Percentiles rank a stretch among this genome's conserved stretches.
These are phyloP conservation scores for Serendipita indica DNA, from an alignment of 768 basidiomycete species.

Conservation along the genomic window DNA sequence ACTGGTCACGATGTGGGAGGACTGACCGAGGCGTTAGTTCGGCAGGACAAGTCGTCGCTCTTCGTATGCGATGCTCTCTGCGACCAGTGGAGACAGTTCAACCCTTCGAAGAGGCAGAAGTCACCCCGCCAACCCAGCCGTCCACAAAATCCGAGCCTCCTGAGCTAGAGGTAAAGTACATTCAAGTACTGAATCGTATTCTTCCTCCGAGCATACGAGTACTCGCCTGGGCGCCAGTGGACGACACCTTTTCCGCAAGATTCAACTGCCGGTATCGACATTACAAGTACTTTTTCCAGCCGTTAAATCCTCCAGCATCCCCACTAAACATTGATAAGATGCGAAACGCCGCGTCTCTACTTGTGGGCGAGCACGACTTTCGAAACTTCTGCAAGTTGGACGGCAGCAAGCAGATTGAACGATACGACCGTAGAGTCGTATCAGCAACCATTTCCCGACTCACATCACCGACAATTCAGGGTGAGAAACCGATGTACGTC, in stretches of 20 bases:
- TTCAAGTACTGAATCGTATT: slow-evolving; percentile 66
- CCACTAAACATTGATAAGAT: slow-evolving; percentile 58
- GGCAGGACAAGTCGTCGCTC: slow-evolving; percentile 80
- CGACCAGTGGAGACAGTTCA: background rate
- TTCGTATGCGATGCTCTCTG: slow-evolving; percentile 74
- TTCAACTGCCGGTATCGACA: slow-evolving; percentile 78
- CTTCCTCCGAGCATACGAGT: slow-evolving; percentile 83
- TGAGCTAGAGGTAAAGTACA: slow-evolving; percentile 38
- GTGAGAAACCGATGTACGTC: slow-evolving; percentile 36
- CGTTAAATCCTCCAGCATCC: slow-evolving; percentile 24
- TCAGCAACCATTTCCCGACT: slow-evolving; percentile 47
- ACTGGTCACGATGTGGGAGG: slow-evolving; percentile 81
- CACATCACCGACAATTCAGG: slow-evolving; percentile 7
- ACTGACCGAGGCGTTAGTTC: slow-evolving; percentile 94
- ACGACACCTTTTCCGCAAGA: slow-evolving; percentile 66
- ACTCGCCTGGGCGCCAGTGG: slow-evolving; percentile 86
- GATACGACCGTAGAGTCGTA: slow-evolving; percentile 54
- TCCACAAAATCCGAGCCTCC: background rate
- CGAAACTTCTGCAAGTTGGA: slow-evolving; percentile 92
- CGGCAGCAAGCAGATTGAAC: slow-evolving; percentile 75
- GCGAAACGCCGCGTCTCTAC: slow-evolving; percentile 51
- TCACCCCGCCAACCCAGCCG: background rate
- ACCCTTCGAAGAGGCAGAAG: background rate
- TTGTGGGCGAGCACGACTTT: slow-evolving; percentile 89
- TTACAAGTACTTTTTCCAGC: slow-evolving; percentile 94